Evolutionary conservation across 331 rosid species (phyloP).

Genomic region (Dryas integrifolia): DNA sequence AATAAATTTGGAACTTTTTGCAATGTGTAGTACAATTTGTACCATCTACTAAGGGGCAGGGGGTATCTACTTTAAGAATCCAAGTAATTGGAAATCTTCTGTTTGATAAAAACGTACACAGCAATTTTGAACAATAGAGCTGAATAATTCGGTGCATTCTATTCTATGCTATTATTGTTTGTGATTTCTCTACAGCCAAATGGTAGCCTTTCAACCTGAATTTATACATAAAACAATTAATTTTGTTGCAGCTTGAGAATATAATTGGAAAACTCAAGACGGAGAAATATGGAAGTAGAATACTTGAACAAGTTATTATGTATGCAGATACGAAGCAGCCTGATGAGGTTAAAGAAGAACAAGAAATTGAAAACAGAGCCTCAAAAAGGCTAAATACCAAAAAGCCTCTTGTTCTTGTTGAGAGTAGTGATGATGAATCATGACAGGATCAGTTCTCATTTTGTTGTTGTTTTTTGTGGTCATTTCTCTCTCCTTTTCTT

Average conservation of each 20-base stretch:
- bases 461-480: not conserved
- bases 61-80: too few species aligned
- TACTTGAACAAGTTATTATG: constrained; percentile 52
- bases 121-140: not conserved
- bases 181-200: not conserved
- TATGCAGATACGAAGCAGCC: constrained; percentile 35
- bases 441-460: constrained; percentile 17
- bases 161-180: not conserved
- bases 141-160: not conserved
- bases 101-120: too few species aligned
- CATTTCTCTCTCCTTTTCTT: not conserved
- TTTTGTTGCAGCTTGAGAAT: constrained; percentile 66
- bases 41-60: not conserved
- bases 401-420: constrained; percentile 57
- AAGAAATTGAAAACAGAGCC: constrained; percentile 41
- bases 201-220: not conserved
- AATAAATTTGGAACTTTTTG: not conserved
- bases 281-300: constrained; percentile 63
- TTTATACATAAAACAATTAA: not conserved
- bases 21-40: not conserved
- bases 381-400: constrained; percentile 59
- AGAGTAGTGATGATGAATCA: constrained; percentile 71
- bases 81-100: too few species aligned
- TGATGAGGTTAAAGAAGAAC: constrained; percentile 35
- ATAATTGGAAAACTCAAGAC: constrained; percentile 74